Percentiles rank a stretch among this genome's conserved stretches.
These are phyloP conservation scores for Ulvella scutata DNA, from an alignment of 139 green algal species.

Conservation along the genomic window DNA sequence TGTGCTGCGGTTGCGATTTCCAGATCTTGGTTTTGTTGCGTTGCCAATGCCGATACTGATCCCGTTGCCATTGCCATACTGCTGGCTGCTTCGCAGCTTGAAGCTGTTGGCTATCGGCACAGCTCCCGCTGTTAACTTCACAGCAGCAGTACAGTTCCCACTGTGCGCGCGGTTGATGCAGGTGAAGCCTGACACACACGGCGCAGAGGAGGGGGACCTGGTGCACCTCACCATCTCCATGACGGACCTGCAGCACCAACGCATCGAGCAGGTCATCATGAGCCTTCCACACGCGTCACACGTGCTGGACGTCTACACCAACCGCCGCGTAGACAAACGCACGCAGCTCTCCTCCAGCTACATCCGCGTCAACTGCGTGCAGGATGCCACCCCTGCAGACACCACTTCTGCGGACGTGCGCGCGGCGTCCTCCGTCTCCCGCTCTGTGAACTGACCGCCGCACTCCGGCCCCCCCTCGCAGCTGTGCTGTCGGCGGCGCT, in stretches of 20 bases:
- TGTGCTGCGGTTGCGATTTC: too few species aligned
- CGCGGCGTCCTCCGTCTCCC: not conserved
- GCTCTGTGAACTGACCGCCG: not conserved
- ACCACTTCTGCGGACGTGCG: not conserved
- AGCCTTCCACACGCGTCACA: slow-evolving; percentile 33
- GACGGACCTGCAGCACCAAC: slow-evolving; percentile 35
- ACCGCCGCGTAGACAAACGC: slow-evolving; percentile 44
- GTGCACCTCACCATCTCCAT: slow-evolving; percentile 43
- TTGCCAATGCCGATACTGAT: too few species aligned
- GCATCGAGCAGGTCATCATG: slow-evolving; percentile 44
- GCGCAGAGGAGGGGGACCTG: slow-evolving; percentile 28
- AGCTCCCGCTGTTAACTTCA: too few species aligned
- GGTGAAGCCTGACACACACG: not conserved
- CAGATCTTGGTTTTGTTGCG: too few species aligned
- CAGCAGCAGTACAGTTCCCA: too few species aligned
- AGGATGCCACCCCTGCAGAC: not conserved
- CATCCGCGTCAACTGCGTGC: not conserved
- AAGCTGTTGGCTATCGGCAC: too few species aligned
- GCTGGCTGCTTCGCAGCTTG: too few species aligned
- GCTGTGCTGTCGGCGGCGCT: too few species aligned
- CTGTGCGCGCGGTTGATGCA: too few species aligned
- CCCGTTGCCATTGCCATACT: too few species aligned
- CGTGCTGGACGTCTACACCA: slow-evolving; percentile 41
- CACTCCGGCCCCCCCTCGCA: too few species aligned
- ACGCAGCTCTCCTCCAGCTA: slow-evolving; percentile 6